Percentiles rank a stretch among this genome's conserved stretches.
Conservation (phyloP, 768 basidiomycete species). For the Phylloporus sp. region DNA sequence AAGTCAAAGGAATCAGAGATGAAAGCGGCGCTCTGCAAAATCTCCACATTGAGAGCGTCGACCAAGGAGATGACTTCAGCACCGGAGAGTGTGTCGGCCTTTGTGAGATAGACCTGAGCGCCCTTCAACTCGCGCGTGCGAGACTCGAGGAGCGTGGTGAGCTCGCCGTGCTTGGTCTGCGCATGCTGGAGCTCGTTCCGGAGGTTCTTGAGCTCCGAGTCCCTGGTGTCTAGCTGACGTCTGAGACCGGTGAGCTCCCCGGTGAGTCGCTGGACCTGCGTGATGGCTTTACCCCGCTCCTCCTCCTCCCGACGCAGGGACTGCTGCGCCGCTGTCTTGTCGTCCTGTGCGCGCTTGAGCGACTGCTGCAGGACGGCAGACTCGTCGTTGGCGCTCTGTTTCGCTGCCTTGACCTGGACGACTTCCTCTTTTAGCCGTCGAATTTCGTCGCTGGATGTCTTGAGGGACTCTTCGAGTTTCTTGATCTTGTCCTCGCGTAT, state of each 20-base stretch:
- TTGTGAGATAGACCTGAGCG: slow-evolving; percentile 42
- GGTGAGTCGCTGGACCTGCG: slow-evolving; percentile 11
- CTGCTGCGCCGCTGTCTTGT: slow-evolving; percentile 13
- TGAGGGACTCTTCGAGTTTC: slow-evolving; percentile 15
- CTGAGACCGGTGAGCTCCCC: slow-evolving; percentile 13
- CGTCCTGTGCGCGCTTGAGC: slow-evolving; percentile 19
- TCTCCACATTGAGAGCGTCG: slow-evolving; percentile 45
- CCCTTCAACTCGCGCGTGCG: slow-evolving; percentile 40
- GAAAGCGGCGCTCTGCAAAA: slow-evolving; percentile 43
- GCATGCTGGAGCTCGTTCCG: slow-evolving; percentile 26
- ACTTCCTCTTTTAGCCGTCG: slow-evolving; percentile 17
- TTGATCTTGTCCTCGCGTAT: slow-evolving; percentile 9
- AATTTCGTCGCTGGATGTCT: slow-evolving; percentile 12
- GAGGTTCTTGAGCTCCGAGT: slow-evolving; percentile 22
- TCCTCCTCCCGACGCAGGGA: slow-evolving; percentile 20
- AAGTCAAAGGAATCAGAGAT: slow-evolving; percentile 41
- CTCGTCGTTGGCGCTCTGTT: slow-evolving; percentile 10
- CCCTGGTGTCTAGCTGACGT: slow-evolving; percentile 24
- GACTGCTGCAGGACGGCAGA: slow-evolving; percentile 7
- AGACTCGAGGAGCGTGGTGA: slow-evolving; percentile 30
- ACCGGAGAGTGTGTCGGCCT: slow-evolving; percentile 41
- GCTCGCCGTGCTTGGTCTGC: slow-evolving; percentile 24
- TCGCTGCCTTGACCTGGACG: slow-evolving; percentile 5
- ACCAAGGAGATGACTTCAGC: slow-evolving; percentile 39
- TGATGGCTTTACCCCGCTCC: slow-evolving; percentile 13